These are phyloP conservation scores for Ceratobasidium sp. DNA, from an alignment of 1,284 basidiomycete species.

Conservation along the genomic window DNA sequence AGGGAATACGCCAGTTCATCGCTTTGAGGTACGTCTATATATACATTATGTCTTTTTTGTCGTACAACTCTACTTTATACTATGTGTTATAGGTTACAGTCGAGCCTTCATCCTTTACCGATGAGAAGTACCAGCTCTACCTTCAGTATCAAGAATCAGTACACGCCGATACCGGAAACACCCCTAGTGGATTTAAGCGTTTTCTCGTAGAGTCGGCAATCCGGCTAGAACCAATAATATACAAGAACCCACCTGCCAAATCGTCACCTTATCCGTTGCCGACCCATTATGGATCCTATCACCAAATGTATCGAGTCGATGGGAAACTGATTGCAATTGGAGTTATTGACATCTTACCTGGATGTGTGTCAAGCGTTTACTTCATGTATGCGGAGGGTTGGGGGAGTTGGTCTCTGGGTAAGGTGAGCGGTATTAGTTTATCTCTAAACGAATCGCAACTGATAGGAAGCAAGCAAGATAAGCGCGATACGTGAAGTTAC, in stretches of 20 bases:
- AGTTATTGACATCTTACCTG: slow-evolving; percentile 91
- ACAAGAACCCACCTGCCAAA: slow-evolving; percentile 59
- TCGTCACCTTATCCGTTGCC: slow-evolving; percentile 69
- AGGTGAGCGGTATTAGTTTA: slow-evolving; percentile 64
- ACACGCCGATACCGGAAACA: slow-evolving; percentile 75
- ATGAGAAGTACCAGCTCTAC: slow-evolving; percentile 86
- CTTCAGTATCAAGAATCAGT: slow-evolving; percentile 81
- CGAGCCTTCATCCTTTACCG: slow-evolving; percentile 78
- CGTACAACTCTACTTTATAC: background rate
- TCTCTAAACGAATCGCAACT: slow-evolving; percentile 20
- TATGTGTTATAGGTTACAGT: slow-evolving; percentile 69
- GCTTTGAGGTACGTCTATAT: slow-evolving; percentile 41
- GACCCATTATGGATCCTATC: slow-evolving; percentile 83
- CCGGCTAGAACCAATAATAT: slow-evolving; percentile 73
- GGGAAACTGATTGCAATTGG: slow-evolving; percentile 86
- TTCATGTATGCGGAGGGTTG: slow-evolving; percentile 91
- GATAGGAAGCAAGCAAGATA: slow-evolving; percentile 63
- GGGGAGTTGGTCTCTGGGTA: slow-evolving; percentile 84
- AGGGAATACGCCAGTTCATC: slow-evolving; percentile 34
- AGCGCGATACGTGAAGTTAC: slow-evolving; percentile 85
- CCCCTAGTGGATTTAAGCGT: slow-evolving; percentile 68
- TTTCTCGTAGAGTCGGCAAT: slow-evolving; percentile 89
- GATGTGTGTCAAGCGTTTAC: slow-evolving; percentile 94
- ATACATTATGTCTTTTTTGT: background rate
- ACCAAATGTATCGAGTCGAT: slow-evolving; percentile 87